phyloP scores from a whole-genome alignment of 331 rosid species.

The Dryas integrifolia region DNA sequence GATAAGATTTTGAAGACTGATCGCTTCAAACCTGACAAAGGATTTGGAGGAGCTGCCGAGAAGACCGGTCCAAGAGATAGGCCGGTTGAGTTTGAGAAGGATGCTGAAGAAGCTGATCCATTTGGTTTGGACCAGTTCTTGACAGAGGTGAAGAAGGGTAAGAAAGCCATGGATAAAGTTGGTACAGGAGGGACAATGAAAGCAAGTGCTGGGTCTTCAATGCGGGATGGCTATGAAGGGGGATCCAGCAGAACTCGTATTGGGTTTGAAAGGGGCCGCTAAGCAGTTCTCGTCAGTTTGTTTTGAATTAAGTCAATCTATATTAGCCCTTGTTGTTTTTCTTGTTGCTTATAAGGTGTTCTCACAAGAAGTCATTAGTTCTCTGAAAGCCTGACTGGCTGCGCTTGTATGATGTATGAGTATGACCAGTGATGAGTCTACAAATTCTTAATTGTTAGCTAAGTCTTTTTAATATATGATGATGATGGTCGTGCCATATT shows the following conservation, averaged over 20 bases:
- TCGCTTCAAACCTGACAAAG: conserved; percentile 66
- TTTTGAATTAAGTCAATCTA: not conserved
- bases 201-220: conserved; percentile 65
- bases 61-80: conserved; percentile 58
- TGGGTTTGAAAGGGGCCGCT: conserved; percentile 68
- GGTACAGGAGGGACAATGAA: conserved; percentile 9
- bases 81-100: conserved; percentile 61
- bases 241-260: conserved; percentile 36
- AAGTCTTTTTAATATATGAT: too few relatives aligned
- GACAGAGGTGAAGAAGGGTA: conserved; percentile 61
- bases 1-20: conserved; percentile 73
- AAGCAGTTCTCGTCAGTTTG: not conserved
- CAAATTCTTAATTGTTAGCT: too few relatives aligned
- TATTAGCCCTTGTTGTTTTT: not conserved
- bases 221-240: conserved; percentile 54
- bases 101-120: conserved; percentile 65
- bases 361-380: too few relatives aligned
- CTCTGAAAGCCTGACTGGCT: too few relatives aligned
- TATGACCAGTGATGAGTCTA: too few relatives aligned
- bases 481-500: not conserved
- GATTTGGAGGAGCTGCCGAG: conserved; percentile 51
- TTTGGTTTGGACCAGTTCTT: conserved; percentile 70
- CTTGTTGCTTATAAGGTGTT: not conserved
- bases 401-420: too few relatives aligned
- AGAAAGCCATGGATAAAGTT: conserved; percentile 20